Base-by-base conservation (phyloP, 192 early-diverging fungal genomes). In the Linnemannia exigua region DNA sequence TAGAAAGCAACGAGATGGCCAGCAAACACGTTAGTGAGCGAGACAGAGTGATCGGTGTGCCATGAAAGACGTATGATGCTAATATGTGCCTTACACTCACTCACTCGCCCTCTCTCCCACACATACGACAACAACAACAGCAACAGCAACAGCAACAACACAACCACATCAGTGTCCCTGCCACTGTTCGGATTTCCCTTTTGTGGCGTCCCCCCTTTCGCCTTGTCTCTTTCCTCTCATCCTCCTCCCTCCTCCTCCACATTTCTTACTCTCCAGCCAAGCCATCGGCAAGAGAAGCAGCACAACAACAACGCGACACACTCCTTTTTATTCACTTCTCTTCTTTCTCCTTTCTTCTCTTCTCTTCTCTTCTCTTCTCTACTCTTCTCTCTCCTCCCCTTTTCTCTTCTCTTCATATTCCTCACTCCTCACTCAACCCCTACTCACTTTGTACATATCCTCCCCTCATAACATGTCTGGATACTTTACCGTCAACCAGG, bases 401-500 rank as follows among this genome's bases (percentile, higher is more conserved):
- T 72, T 54, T 51, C 51, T 44, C 35, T 36, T 36, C 46, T 72
- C 58, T n/a, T n/a, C n/a, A n/a, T n/a, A 50, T n/a, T 35, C 67
- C 52, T 44, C 73, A 67, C 48, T 51, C n/a, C n/a, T 37, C 37
- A 44, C 73, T 70, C 51, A 44, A 31, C 25, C 41, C 11, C 66
- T 78, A 7, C 37, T 35, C 41, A 44, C 41, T 44, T 41, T 17
- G 36, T 41, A 31, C 36, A 67, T 31, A 37, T n/a, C 38, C 68
- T 67, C 51, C 17, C 54, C 50, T 44, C 75, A 73, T 14, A 67
- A 52, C 25, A 86, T 80, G 77, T 86, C 84, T 31, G 78, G 78
- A 76, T 86, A 77, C 79, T 86, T 75, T 51, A 58, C 84, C 46
- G 84, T 76, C 61, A 79, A 46, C 75, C 84, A 86, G 61, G 84